Evolutionary conservation across 441 rosid genomes (phyloP), one percentile per base, ranked within the genome.

Genomic region (Theobroma grandiflorum): DNA sequence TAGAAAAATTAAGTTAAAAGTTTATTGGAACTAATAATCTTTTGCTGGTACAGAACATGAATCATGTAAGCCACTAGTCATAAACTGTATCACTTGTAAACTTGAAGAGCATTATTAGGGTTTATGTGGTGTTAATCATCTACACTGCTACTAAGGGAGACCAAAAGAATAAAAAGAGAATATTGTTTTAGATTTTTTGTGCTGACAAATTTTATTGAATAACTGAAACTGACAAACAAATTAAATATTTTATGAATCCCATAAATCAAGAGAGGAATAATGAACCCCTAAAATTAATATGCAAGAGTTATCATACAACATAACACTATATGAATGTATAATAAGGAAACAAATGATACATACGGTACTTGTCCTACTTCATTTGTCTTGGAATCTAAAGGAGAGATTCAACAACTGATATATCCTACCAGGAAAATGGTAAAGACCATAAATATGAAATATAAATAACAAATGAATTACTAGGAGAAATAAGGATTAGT

Each of bases 351-450:
- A 52, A 26, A 5, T 40, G 16, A n/a, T 67, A 20, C 18, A 67
- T 6, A 45, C 49, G 2, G 11, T 33, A 15, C 2, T 22, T 69
- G 57, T 69, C 74, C 57, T 69, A 50, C 38, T 10, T 33, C 59
- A 3, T 71, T 49, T 71, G 61, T 71, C 59, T 71, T 49, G 59
- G 74, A 71, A 71, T 69, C 40, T 33, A 31, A 49, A 26, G 4
- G 43, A 49, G 2, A 45, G 49, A 43, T 43, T 45, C 49, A 45
- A 45, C 49, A 45, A 45, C 42, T 40, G 5, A 40, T 40, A 40
- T 40, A 3, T 40, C 42, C 42, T 40, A 40, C 42, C 42, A 40
- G 40, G 22, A 31, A 47, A 69, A 47, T 6, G 58, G 74, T 26
- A 22, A 69, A 47, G 20, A 45, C 55, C 7, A 45, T 49, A 49